Evolutionary conservation across 805 yeast species (phyloP).

Genomic region (Hanseniaspora pseudoguilliermondii): DNA sequence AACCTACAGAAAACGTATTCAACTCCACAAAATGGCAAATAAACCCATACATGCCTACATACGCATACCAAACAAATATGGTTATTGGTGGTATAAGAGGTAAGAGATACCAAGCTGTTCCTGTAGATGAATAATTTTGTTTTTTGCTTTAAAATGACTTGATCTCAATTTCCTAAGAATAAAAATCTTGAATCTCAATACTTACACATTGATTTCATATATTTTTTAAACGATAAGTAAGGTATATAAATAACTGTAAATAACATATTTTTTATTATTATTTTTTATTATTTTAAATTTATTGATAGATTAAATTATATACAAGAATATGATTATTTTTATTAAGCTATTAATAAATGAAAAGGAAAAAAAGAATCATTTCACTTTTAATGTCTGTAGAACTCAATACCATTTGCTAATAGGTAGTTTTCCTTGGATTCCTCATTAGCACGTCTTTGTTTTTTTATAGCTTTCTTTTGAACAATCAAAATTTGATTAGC

Average conservation of each 20-base stretch:
- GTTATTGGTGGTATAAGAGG: conserved; percentile 87
- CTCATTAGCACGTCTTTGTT: conserved; percentile 2
- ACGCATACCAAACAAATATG: conserved; percentile 84
- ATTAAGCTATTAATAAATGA: too few species aligned
- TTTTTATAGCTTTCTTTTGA: conserved; percentile 40
- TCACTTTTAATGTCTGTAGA: conserved; percentile 4
- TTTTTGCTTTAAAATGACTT: too few species aligned
- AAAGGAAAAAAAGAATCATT: too few species aligned
- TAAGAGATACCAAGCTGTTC: conserved; percentile 83
- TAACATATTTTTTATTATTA: neutral
- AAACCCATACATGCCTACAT: conserved; percentile 84
- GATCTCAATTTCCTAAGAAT: too few species aligned
- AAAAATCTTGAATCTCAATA: too few species aligned
- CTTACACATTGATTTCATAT: too few species aligned
- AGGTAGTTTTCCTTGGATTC: conserved; percentile 8
- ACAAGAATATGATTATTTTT: neutral
- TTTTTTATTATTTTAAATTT: too few species aligned
- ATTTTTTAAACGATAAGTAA: too few species aligned
- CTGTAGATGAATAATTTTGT: conserved; percentile 15
- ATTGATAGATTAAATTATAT: neutral
- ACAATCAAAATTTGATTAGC: conserved; percentile 72
- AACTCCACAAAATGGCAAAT: conserved; percentile 89
- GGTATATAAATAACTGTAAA: neutral
- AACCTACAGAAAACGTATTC: conserved; percentile 58
- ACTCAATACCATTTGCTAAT: conserved; percentile 7